Base-by-base conservation (phyloP, 495 filamentous ascomycete genomes). In the Annulohypoxylon moriforme region DNA sequence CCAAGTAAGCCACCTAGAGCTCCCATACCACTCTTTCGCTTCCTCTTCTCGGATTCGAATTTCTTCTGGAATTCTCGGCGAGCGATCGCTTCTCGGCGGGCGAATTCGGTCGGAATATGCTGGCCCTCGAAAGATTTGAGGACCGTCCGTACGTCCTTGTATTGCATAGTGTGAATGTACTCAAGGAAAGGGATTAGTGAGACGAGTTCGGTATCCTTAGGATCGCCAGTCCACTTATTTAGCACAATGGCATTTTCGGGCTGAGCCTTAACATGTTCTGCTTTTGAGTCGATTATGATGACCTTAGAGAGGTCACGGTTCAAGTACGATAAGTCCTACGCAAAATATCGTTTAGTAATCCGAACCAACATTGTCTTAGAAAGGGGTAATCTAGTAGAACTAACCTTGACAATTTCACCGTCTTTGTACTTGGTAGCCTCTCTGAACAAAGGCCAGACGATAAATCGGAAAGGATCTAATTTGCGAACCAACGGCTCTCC, bases 401-500 rank as follows among this genome's bases (percentile, higher is more conserved):
- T 57, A 86, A 96, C 94, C 91, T 99, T 99, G 79, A 99, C 86
- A 74, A 98, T 94, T 81, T 97, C 93, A 63, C 96, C 96, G 68
- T 96, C 91, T 81, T 96, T 91, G 82, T 98, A 99, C 57, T 92
- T 88, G 24, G 96, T 98, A 46, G 95, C 96, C 80, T 98, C 96
- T 50, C 96, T 87, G 84, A 94, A 97, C 25, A 99, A 83, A 2
- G 94, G 94, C 92, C 92, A 98, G 83, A 95, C 92, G 79, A 98
- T 92, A 80, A 98, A 93, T 52, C 90, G 93, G 82, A 91, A 98
- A n/a, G 94, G 96, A 77, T 98, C 96, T 40, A 99, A 85, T 81
- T 99, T 99, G 53, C 92, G 88, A 69, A 97, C 90, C 22, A 99
- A 85, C 14, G 93, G 93, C 63, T 97, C 94, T 9, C 89, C 96